These are phyloP conservation scores for Apiospora arundinis DNA, from an alignment of 2,329 filamentous ascomycete genomes.

Conservation along the genomic window DNA sequence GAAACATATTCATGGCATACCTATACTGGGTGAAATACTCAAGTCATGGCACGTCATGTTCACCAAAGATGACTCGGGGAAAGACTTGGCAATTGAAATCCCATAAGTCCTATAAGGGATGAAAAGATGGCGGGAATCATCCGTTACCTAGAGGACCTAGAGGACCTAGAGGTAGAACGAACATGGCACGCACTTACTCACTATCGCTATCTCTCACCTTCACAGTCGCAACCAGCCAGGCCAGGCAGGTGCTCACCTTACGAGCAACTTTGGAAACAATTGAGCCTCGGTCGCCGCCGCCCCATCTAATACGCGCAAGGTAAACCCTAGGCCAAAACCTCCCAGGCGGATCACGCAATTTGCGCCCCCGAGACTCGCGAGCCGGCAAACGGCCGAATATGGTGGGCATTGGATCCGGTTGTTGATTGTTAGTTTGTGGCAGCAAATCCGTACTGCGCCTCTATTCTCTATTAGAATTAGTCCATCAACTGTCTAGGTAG, in stretches of 20 bases:
- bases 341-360: slow-evolving; percentile 1
- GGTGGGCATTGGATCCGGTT: slow-evolving; percentile 6
- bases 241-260: not conserved
- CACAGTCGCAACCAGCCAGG: too few species aligned
- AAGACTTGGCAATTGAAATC: not conserved
- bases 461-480: too few species aligned
- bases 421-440: not conserved
- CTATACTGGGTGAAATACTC: not conserved
- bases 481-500: too few species aligned
- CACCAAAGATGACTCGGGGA: not conserved
- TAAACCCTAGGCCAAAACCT: not conserved
- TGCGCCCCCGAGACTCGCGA: slow-evolving; percentile 4
- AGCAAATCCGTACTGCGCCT: not conserved
- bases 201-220: too few species aligned
- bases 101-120: not conserved
- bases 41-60: not conserved
- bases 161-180: too few species aligned
- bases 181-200: too few species aligned
- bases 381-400: not conserved
- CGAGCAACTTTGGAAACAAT: not conserved
- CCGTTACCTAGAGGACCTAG: too few species aligned
- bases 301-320: slow-evolving; percentile 5
- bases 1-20: not conserved
- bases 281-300: not conserved
- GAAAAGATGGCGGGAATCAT: not conserved